These are phyloP conservation scores for Apocynum venetum DNA, from an alignment of 257 asterid species.

Conservation along the genomic window DNA sequence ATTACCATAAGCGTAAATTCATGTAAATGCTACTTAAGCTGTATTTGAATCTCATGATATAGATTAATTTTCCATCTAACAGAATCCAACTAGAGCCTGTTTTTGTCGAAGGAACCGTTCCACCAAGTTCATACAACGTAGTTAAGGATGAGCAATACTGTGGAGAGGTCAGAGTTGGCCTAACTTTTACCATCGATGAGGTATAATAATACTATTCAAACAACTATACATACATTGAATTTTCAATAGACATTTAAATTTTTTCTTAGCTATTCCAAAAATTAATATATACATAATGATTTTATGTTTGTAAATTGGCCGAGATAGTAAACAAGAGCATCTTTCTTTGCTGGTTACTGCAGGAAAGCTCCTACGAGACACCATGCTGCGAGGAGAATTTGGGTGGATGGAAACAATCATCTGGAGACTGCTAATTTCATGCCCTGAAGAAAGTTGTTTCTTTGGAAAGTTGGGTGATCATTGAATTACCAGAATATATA, in stretches of 20 bases:
- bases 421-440: conserved; percentile 10
- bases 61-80: not conserved
- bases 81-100: conserved; percentile 56
- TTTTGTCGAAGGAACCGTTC: conserved; percentile 37
- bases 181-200: conserved; percentile 63
- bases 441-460: not conserved
- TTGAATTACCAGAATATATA: not conserved
- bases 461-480: not conserved
- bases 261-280: too few species aligned
- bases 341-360: not conserved
- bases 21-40: not conserved
- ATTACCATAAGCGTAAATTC: too few species aligned
- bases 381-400: conserved; percentile 12
- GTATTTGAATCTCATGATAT: not conserved
- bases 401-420: conserved; percentile 27
- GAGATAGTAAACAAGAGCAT: not conserved
- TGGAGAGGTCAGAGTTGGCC: conserved; percentile 79
- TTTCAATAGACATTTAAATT: too few species aligned
- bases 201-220: not conserved
- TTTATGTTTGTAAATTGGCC: not conserved
- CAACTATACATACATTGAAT: too few species aligned
- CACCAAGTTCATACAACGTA: conserved; percentile 48
- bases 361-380: conserved; percentile 10
- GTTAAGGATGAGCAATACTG: conserved; percentile 56
- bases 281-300: not conserved